These are phyloP conservation scores for Tuber aestivum DNA, from an alignment of 495 filamentous ascomycete genomes.

Conservation along the genomic window DNA sequence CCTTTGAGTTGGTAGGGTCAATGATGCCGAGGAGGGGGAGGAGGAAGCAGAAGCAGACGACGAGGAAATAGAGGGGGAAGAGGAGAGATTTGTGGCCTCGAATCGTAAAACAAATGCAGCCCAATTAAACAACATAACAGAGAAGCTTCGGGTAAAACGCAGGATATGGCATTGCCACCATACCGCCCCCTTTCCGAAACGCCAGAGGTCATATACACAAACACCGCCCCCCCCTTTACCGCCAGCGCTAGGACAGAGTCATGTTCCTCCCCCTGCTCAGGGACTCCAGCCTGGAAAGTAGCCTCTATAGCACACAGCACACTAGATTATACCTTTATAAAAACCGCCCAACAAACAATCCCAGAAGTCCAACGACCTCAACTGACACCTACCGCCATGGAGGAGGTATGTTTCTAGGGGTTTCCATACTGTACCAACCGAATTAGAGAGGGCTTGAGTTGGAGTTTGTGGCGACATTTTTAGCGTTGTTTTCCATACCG, in stretches of 20 bases:
- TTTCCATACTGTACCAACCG: conserved; percentile 19
- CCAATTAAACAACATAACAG: conserved; percentile 3
- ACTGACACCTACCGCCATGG: conserved; percentile 44
- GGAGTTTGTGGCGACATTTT: conserved; percentile 26
- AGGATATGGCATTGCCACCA: conserved; percentile 17
- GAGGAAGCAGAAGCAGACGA: conserved; percentile 13
- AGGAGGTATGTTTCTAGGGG: conserved; percentile 59
- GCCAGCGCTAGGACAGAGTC: no score
- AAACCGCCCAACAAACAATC: background rate
- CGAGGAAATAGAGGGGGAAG: background rate
- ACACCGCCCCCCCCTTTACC: background rate
- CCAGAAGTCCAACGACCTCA: background rate
- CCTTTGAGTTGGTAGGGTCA: conserved; percentile 31
- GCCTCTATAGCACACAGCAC: background rate
- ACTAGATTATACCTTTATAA: background rate
- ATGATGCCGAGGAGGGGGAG: conserved; percentile 6
- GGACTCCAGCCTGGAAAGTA: background rate
- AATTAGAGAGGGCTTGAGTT: conserved; percentile 10
- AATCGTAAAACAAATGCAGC: background rate
- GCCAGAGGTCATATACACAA: background rate
- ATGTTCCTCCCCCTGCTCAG: background rate
- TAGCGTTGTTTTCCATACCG: background rate
- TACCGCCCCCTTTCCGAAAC: conserved; percentile 9
- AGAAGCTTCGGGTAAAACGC: conserved; percentile 8
- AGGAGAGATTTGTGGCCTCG: background rate